Percentiles rank a stretch among this genome's conserved stretches.
These are phyloP conservation scores for Cercospora berteroae DNA, from an alignment of 2,329 filamentous ascomycete species.

Conservation along the genomic window DNA sequence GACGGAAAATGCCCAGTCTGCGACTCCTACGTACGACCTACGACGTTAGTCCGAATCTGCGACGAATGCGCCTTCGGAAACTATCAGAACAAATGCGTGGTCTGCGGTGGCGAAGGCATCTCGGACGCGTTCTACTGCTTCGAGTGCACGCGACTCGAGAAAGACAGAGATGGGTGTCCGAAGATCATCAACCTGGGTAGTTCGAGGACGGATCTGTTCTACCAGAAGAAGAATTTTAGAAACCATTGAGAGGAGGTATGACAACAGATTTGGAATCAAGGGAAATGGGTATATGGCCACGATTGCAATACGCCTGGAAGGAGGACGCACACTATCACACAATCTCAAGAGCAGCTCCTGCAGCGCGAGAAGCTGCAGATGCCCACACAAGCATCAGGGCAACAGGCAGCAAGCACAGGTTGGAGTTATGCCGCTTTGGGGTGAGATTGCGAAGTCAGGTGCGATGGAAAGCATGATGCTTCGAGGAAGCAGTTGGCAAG, in stretches of 20 bases:
- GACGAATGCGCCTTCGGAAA: slow-evolving; percentile 99
- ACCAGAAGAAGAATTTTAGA: slow-evolving; percentile 70
- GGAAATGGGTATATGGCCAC: background rate
- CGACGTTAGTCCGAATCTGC: slow-evolving; percentile 95
- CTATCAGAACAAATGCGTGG: slow-evolving; percentile 99
- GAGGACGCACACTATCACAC: background rate
- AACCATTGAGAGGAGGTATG: slow-evolving; percentile 48
- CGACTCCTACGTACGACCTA: slow-evolving; percentile 97
- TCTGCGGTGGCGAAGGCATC: slow-evolving; percentile 97
- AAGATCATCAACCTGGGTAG: slow-evolving; percentile 99
- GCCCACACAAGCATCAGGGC: background rate
- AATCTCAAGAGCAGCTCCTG: background rate
- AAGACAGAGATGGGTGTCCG: slow-evolving; percentile 94
- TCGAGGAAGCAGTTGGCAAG: slow-evolving; percentile 3
- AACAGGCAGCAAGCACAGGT: background rate
- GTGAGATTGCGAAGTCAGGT: background rate
- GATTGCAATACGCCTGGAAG: background rate
- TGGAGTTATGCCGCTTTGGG: background rate
- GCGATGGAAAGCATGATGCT: background rate
- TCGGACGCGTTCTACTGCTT: slow-evolving; percentile 99
- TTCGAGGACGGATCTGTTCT: slow-evolving; percentile 86
- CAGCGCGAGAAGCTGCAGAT: background rate
- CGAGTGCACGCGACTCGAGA: slow-evolving; percentile 94
- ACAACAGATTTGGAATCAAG: background rate
- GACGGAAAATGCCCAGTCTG: slow-evolving; percentile 99